These are phyloP conservation scores for Polygonum aviculare DNA, from an alignment of 148 eudicot genomes.

Conservation along the genomic window DNA sequence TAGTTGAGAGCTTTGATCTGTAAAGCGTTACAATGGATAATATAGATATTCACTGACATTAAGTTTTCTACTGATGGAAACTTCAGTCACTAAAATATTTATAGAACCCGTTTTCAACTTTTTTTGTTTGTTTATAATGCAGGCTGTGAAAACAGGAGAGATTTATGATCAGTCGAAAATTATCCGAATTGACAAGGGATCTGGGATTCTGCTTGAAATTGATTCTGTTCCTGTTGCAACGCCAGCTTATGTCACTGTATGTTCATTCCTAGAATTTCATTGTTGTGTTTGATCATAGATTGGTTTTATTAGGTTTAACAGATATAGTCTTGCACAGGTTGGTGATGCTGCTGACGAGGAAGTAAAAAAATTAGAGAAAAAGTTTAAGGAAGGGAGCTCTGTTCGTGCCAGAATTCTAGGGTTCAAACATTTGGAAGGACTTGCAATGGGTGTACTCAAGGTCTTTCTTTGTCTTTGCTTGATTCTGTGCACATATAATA, in stretches of 20 bases:
- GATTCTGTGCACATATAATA: too few relatives aligned
- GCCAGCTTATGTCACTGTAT: slow-evolving; percentile 83
- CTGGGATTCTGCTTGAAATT: slow-evolving; percentile 80
- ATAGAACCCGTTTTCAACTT: neutral
- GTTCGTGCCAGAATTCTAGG: slow-evolving; percentile 85
- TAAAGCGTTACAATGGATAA: neutral
- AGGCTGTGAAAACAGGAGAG: slow-evolving; percentile 73
- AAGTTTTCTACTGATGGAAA: neutral
- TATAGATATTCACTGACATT: neutral
- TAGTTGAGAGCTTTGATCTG: neutral
- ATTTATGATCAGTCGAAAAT: slow-evolving; percentile 73
- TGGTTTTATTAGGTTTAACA: slow-evolving; percentile 1
- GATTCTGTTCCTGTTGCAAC: slow-evolving; percentile 65
- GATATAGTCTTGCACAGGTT: slow-evolving; percentile 32
- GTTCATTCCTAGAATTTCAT: slow-evolving; percentile 19
- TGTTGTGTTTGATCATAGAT: neutral
- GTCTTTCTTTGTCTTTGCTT: slow-evolving; percentile 20
- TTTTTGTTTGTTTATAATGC: slow-evolving; percentile 13
- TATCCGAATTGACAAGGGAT: slow-evolving; percentile 62
- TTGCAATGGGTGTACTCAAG: slow-evolving; percentile 87
- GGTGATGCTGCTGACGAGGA: slow-evolving; percentile 86
- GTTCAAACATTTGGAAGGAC: slow-evolving; percentile 85
- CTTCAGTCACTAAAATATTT: neutral
- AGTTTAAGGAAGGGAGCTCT: slow-evolving; percentile 65
- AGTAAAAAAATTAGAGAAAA: slow-evolving; percentile 54